Percentiles rank a stretch among this genome's conserved stretches.
Evolutionary conservation across 1,284 basidiomycete genomes (phyloP).

Genomic region (Leccinum pallidistipes): DNA sequence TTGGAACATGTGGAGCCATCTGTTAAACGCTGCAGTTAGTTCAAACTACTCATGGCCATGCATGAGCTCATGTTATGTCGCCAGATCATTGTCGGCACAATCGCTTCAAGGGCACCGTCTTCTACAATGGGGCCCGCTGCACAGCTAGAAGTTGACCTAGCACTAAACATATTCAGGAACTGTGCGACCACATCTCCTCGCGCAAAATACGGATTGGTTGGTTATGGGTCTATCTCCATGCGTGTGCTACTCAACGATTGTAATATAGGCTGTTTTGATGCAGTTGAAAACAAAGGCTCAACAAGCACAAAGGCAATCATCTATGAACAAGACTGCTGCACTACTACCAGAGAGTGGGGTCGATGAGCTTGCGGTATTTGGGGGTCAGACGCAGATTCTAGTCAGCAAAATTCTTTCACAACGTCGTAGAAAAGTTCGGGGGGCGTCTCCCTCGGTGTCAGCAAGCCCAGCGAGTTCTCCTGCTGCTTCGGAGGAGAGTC

Average conservation of each 20-base stretch:
- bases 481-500: slow-evolving; percentile 31
- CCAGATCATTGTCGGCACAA: slow-evolving; percentile 57
- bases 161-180: slow-evolving; percentile 53
- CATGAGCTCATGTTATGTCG: slow-evolving; percentile 16
- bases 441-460: slow-evolving; percentile 19
- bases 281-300: slow-evolving; percentile 51
- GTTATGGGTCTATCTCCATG: slow-evolving; percentile 18
- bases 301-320: slow-evolving; percentile 41
- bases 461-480: slow-evolving; percentile 28
- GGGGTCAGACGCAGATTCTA: slow-evolving; percentile 56
- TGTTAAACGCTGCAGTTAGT: slow-evolving; percentile 55
- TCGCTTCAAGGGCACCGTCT: slow-evolving; percentile 55
- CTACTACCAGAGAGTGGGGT: slow-evolving; percentile 49
- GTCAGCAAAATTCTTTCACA: slow-evolving; percentile 52
- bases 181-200: slow-evolving; percentile 48
- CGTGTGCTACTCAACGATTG: background rate
- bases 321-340: slow-evolving; percentile 36
- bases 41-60: background rate
- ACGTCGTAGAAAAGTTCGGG: slow-evolving; percentile 24
- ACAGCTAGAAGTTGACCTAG: slow-evolving; percentile 55
- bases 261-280: slow-evolving; percentile 44
- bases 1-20: slow-evolving; percentile 56
- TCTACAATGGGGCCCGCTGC: slow-evolving; percentile 59
- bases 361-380: slow-evolving; percentile 66
- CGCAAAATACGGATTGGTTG: slow-evolving; percentile 51